Evolutionary conservation across 768 basidiomycete genomes (phyloP).

Genomic region (Auricularia sp.): DNA sequence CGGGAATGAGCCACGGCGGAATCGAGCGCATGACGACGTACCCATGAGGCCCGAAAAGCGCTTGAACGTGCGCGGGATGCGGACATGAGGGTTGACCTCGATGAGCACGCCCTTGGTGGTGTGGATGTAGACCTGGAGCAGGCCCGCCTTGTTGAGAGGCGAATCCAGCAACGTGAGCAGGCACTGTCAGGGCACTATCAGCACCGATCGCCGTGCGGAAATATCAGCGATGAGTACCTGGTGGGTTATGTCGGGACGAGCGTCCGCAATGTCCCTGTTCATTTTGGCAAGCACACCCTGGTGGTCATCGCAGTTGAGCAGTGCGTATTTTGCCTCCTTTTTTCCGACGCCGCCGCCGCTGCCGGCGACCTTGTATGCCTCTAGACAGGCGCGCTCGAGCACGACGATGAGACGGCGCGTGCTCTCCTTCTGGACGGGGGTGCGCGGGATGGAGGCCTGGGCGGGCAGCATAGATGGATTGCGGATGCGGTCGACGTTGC

Average conservation of each 20-base stretch:
- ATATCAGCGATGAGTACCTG: conserved; percentile 43
- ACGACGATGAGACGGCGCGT: conserved; percentile 75
- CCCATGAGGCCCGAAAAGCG: conserved; percentile 98
- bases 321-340: conserved; percentile 86
- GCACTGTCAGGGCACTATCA: conserved; percentile 45
- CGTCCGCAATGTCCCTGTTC: conserved; percentile 95
- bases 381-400: conserved; percentile 88
- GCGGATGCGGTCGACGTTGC: conserved; percentile 1
- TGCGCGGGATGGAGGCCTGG: conserved; percentile 27
- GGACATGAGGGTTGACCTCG: conserved; percentile 95
- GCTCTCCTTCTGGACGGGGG: conserved; percentile 31
- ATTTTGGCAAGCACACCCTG: conserved; percentile 98
- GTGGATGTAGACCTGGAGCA: conserved; percentile 96
- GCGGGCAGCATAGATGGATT: conserved; percentile 25
- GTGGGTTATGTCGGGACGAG: conserved; percentile 98
- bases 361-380: conserved; percentile 80
- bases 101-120: conserved; percentile 93
- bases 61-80: conserved; percentile 97
- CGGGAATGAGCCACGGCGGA: background rate
- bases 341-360: conserved; percentile 33
- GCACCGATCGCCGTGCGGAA: too few species aligned
- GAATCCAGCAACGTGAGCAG: conserved; percentile 93
- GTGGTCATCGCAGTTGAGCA: conserved; percentile 97
- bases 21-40: conserved; percentile 25
- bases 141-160: conserved; percentile 93